These are phyloP conservation scores for Macroventuria anomochaeta DNA, from an alignment of 2,329 filamentous ascomycete species.

Conservation along the genomic window DNA sequence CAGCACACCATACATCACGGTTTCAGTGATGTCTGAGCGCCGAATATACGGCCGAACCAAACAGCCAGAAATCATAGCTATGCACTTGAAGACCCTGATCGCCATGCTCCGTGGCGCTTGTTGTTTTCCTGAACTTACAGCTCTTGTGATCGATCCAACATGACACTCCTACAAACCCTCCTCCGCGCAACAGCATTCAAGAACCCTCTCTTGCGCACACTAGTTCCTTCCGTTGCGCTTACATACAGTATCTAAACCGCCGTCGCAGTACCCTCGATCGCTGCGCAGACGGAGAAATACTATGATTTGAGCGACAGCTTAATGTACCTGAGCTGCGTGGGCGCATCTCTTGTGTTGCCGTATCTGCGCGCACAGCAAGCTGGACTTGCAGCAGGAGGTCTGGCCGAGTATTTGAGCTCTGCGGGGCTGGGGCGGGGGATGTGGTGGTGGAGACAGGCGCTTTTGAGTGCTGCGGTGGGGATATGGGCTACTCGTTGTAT, in stretches of 20 bases:
- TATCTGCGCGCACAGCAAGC: slow-evolving; percentile 62
- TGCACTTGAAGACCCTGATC: slow-evolving; percentile 4
- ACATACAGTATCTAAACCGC: slow-evolving; percentile 69
- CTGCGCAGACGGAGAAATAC: slow-evolving; percentile 67
- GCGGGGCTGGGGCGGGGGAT: slow-evolving; percentile 34
- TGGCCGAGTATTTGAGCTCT: slow-evolving; percentile 38
- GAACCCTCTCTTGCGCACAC: slow-evolving; percentile 66
- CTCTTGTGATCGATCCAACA: slow-evolving; percentile 19
- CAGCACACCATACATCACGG: slow-evolving; percentile 26
- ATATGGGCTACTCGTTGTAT: slow-evolving; percentile 68
- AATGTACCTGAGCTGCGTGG: slow-evolving; percentile 70
- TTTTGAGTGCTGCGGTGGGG: slow-evolving; percentile 61
- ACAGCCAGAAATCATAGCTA: background rate
- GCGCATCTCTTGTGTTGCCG: slow-evolving; percentile 67
- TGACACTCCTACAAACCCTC: slow-evolving; percentile 55
- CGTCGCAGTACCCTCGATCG: slow-evolving; percentile 67
- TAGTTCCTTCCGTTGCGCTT: slow-evolving; percentile 67
- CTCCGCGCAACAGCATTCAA: slow-evolving; percentile 67
- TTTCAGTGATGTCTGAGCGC: slow-evolving; percentile 5
- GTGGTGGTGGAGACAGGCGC: slow-evolving; percentile 67
- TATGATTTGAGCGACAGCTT: slow-evolving; percentile 72
- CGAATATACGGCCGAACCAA: slow-evolving; percentile 6
- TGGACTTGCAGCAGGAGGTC: slow-evolving; percentile 50
- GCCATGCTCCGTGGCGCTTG: background rate
- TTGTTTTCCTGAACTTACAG: too few species aligned